Percentiles rank a stretch among this genome's conserved stretches.
phyloP scores from a whole-genome alignment of 179 eudicot species.

The Silene coronaria region DNA sequence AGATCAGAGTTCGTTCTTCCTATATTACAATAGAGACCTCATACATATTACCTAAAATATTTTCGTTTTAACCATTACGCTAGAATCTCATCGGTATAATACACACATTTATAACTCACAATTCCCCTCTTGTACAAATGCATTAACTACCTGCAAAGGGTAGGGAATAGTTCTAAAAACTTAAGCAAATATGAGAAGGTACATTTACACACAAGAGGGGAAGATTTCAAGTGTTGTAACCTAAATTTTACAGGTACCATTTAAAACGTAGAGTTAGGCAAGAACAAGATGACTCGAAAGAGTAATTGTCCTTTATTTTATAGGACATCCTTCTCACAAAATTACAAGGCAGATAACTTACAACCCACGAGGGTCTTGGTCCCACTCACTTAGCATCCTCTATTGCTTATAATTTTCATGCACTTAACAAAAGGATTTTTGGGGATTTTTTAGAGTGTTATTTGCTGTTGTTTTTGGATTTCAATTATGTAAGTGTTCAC shows the following conservation, averaged over 20 bases:
- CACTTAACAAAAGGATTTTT: conserved; percentile 9
- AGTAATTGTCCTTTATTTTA: conserved; percentile 7
- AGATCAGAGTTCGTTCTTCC: no score
- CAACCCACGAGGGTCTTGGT: conserved; percentile 23
- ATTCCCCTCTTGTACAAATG: not conserved
- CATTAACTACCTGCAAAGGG: conserved; percentile 11
- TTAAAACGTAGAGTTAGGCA: not conserved
- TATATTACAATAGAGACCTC: no score
- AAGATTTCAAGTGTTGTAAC: conserved; percentile 3
- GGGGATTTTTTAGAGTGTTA: conserved; percentile 8
- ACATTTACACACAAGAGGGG: conserved; percentile 2
- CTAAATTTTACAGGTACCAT: not conserved
- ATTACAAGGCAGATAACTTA: conserved; percentile 4
- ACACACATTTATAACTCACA: not conserved
- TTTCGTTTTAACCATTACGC: no score
- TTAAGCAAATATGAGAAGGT: conserved; percentile 16
- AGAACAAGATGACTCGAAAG: not conserved
- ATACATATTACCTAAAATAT: no score
- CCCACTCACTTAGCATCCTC: not conserved
- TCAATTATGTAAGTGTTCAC: conserved; percentile 10
- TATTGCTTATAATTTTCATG: not conserved
- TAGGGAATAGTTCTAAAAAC: conserved; percentile 8
- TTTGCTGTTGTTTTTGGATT: conserved; percentile 8
- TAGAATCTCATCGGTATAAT: no score
- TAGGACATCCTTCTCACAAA: not conserved